Evolutionary conservation across 345 rosid genomes (phyloP), one percentile per base, ranked within the genome.

Genomic region (Populus deltoides): DNA sequence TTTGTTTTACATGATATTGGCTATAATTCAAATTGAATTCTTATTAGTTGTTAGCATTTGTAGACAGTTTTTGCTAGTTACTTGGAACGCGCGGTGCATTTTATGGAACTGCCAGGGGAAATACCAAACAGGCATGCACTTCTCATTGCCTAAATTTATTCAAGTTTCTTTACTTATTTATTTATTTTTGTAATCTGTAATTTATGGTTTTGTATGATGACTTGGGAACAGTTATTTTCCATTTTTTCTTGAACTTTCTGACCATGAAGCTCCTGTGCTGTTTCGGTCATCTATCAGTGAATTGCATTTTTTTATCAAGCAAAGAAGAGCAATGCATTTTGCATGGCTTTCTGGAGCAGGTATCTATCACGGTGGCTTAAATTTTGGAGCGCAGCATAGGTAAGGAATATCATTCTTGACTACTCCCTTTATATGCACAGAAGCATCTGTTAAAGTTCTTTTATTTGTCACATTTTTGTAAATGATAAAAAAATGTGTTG

Each of bases 291-390:
- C 72, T 83, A 75, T 70, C 89, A 96, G 99, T 85, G 99, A 93
- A 83, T 86, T 96, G 75, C 97, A 89, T 87, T 96, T 96, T 89
- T 96, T 83, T 84, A 92, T 96, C 88, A 93, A 96, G 88, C 99
- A 96, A 87, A 87, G 97, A 86, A 87, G 99, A 90, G 97, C 99
- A 15, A 88, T 91, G 74, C 97, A 96, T 89, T 96, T 96, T 82
- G 97, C 99, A 24, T 96, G 99, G 99, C 97, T 96, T 85, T 93
- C 99, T 73, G 97, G 99, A 79, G 97, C 97, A 55, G 99, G 99
- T 67, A 92, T 96, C 69, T 96, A 93, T 82, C 94, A 93, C 73
- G 99, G 99, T 20, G 93, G 97, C 82, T 85, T 96, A 38, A 96
- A 93, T 86, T 96, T 96, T 88, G 98, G 99, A 85, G 90, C 97